These are phyloP conservation scores for Emmonsiellopsis sp. DNA, from an alignment of 2,329 filamentous ascomycete genomes.

Conservation along the genomic window DNA sequence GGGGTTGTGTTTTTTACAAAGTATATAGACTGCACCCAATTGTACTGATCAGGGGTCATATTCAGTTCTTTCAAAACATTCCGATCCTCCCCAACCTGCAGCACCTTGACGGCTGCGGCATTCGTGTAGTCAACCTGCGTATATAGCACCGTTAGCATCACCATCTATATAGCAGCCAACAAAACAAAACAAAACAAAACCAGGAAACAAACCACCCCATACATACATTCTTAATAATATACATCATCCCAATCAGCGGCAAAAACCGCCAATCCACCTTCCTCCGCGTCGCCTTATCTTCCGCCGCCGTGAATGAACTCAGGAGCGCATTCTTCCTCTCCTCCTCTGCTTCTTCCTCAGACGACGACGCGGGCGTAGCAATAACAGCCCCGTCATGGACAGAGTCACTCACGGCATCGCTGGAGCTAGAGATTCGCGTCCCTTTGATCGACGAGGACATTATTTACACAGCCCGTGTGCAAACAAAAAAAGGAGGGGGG, in stretches of 20 bases:
- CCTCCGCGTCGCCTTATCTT: constrained; percentile 31
- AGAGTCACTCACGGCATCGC: neutral
- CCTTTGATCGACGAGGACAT: no score
- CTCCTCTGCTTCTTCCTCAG: neutral
- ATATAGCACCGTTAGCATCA: neutral
- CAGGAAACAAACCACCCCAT: neutral
- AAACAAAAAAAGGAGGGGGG: no score
- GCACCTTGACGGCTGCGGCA: constrained; percentile 34
- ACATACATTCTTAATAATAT: constrained; percentile 34
- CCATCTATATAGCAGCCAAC: constrained; percentile 8
- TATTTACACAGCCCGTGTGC: no score
- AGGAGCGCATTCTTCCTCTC: constrained; percentile 22
- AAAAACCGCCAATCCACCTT: constrained; percentile 34
- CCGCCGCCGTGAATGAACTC: constrained; percentile 29
- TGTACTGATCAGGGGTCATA: constrained; percentile 35
- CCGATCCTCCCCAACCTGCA: constrained; percentile 31
- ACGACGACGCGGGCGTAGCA: neutral
- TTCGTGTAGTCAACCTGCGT: constrained; percentile 30
- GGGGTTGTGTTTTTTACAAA: constrained; percentile 22
- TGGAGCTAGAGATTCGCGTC: neutral
- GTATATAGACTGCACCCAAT: constrained; percentile 33
- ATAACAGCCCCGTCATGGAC: neutral
- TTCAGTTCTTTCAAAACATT: constrained; percentile 31
- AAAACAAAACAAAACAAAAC: neutral
- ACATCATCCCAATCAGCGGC: constrained; percentile 32